Evolutionary conservation across 2,329 filamentous ascomycete species (phyloP).

Genomic region (Aspergillus sp.): DNA sequence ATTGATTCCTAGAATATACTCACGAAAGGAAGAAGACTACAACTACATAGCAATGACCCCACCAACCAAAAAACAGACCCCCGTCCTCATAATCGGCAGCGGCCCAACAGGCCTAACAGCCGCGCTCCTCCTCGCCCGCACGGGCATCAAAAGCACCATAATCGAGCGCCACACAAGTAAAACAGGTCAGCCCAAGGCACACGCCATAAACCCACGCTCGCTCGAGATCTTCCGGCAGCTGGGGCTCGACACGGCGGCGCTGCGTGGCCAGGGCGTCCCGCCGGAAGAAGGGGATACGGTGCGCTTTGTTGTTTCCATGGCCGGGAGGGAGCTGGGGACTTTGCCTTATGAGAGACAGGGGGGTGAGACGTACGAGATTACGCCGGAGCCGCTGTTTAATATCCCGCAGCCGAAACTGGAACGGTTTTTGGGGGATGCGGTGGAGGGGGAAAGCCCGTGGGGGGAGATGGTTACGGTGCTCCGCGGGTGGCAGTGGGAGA

Average conservation of each 20-base stretch:
- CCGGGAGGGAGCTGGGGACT: neutral
- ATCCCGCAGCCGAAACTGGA: neutral
- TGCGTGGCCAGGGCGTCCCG: neutral
- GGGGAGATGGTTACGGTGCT: neutral
- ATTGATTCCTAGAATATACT: no score
- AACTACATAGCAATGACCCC: no score
- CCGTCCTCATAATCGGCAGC: neutral
- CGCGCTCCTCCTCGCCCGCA: neutral
- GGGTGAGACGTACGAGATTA: neutral
- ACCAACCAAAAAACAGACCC: neutral
- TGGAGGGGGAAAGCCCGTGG: neutral
- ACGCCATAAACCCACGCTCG: neutral
- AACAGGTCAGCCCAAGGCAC: neutral
- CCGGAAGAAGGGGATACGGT: neutral
- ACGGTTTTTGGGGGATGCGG: neutral
- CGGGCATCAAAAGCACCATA: neutral
- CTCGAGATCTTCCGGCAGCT: neutral
- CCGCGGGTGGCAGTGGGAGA: neutral
- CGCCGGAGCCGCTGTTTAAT: neutral
- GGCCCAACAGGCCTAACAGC: neutral
- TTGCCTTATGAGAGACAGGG: neutral
- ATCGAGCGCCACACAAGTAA: neutral
- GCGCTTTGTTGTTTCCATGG: neutral
- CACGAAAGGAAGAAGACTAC: no score
- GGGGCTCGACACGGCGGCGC: neutral